These are phyloP conservation scores for Amphirosellinia nigrospora DNA, from an alignment of 495 filamentous ascomycete genomes.

Conservation along the genomic window DNA sequence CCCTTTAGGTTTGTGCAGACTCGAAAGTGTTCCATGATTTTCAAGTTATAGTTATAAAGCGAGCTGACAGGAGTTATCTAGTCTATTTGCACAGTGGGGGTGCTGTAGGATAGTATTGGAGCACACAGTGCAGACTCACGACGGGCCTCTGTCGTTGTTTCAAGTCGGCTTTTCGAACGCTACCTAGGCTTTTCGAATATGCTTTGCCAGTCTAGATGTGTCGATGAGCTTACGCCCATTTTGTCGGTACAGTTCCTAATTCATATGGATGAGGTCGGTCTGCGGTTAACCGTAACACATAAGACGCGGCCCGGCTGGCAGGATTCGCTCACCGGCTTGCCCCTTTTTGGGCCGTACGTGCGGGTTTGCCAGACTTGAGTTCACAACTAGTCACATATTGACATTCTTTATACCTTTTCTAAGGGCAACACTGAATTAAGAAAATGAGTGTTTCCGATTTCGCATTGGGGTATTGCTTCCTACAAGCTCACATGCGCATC, in stretches of 20 bases:
- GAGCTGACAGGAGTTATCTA: too few relatives aligned
- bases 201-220: too few relatives aligned
- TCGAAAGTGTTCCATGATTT: neutral
- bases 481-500: neutral
- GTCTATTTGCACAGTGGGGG: neutral
- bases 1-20: neutral
- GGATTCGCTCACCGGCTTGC: neutral
- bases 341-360: neutral
- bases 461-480: neutral
- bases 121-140: neutral
- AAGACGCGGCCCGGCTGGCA: neutral
- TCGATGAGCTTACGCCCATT: neutral
- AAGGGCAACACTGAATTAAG: neutral
- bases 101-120: neutral
- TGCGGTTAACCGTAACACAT: neutral
- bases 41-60: neutral
- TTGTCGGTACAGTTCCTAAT: neutral
- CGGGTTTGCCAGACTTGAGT: neutral
- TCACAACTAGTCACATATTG: neutral
- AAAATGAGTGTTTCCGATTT: neutral
- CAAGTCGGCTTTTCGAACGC: neutral
- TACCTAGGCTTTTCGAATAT: neutral
- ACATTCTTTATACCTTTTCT: neutral
- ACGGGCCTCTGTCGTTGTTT: neutral
- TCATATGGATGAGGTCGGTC: neutral